phyloP scores from a whole-genome alignment of 495 filamentous ascomycete genomes.

The Xylaria intraflava region DNA sequence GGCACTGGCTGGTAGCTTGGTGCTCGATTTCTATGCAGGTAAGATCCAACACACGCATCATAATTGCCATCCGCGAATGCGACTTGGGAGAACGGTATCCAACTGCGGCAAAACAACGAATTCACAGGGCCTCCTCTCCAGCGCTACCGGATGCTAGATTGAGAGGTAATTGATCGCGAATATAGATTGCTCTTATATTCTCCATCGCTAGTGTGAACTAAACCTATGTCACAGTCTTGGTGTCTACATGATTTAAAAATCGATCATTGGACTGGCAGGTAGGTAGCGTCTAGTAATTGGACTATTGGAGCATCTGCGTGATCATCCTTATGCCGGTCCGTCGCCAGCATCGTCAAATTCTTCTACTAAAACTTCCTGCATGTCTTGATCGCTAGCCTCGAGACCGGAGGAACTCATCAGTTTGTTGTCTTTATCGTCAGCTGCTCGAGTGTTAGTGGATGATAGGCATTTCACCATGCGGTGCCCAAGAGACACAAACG shows the following conservation, averaged over 20 bases:
- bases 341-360: slow-evolving; percentile 4
- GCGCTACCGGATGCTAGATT: not conserved
- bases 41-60: too few species aligned
- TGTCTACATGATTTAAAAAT: not conserved
- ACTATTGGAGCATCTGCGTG: not conserved
- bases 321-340: slow-evolving; percentile 2
- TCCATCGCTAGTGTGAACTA: not conserved
- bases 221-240: too few species aligned
- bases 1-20: not conserved
- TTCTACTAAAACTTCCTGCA: slow-evolving; percentile 28
- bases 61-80: too few species aligned
- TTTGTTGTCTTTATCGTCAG: slow-evolving; percentile 78
- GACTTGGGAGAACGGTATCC: too few species aligned
- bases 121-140: not conserved
- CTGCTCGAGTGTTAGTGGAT: slow-evolving; percentile 24
- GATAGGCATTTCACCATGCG: too few species aligned
- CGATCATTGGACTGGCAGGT: not conserved
- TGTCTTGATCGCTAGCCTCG: slow-evolving; percentile 52
- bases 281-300: not conserved
- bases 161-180: not conserved
- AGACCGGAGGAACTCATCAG: slow-evolving; percentile 78
- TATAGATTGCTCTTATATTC: not conserved
- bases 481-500: not conserved
- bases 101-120: not conserved
- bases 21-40: not conserved